Evolutionary conservation across 768 basidiomycete species (phyloP), one percentile per base, ranked within the genome.

Genomic region (Gloeophyllum trabeum): DNA sequence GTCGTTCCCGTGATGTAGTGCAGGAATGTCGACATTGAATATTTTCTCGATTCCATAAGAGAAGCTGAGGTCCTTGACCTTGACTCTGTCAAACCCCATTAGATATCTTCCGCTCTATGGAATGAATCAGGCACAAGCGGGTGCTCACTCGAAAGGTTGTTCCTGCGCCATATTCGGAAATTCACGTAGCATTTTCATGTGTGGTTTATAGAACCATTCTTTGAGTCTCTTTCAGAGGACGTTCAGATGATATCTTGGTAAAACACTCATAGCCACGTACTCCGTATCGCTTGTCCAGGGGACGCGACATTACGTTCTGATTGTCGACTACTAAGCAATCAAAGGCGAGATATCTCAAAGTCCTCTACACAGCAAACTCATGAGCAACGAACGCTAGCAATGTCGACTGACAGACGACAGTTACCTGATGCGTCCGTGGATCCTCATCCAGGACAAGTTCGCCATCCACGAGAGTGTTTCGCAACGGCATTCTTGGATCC

Each of bases 371-470:
- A 43, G 22, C 39, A 22, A 34, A 24, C 21, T 24, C 45, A 32
- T 32, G 30, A 24, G 45, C 30, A 20, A 24, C 26, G 21, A 23
- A 6, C n/a, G n/a, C n/a, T n/a, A n/a, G n/a, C n/a, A n/a, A n/a
- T n/a, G 30, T 16, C 30, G 41, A 34, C 41, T 32, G 26, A 20
- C 32, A 42, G 38, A 59, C 79, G 48, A n/a, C 49, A 88, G 92
- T 55, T 68, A 63, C 35, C 75, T 76, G 24, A 81, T 90, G 26
- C 7, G 36, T 37, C 10, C 59, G 61, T 6, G 82, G 84, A 56
- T 97, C 89, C 20, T 82, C 71, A 54, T 99, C 96, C 41, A 89
- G 67, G 4, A 99, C 91, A 34, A 98, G 76, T 57, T 99, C 96
- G 26, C 89, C 96, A 54, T 99, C 96, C 16, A 98, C 61, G 6